Base-by-base conservation (phyloP, 2,329 filamentous ascomycete species). In the Phoma sp. region DNA sequence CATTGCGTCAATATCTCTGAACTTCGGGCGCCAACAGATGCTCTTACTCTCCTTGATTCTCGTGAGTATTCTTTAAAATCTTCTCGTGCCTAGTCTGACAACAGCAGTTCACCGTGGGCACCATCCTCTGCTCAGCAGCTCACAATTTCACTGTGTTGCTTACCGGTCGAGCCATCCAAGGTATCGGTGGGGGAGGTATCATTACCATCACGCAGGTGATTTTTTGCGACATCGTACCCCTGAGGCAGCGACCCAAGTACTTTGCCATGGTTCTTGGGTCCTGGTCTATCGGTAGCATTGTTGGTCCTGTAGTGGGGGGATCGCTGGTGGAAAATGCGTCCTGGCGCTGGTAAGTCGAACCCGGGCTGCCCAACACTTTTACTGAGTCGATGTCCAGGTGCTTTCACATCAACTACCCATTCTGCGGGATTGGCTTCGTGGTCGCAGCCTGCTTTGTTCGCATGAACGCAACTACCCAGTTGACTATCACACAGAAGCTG, bases 351-450 rank as follows among this genome's bases (percentile, higher is more conserved):
- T 56, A 13, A 27, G 53, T 47, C 14, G 18, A 10, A 25, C 8
- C 6, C 41, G 25, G 11, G 13, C 3, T 30, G 11, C 4, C n/a
- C 13, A 25, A 5, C 11, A 14, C 24, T 18, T 22, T 13, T 27
- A 29, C 38, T 56, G n/a, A 56, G 29, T 23, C 24, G 33, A n/a
- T 14, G 2, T 6, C 9, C 24, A 56, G 53, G 53, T 82, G 87
- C 37, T 87, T 87, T 65, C 87, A 82, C 77, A 78, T 87, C 62
- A 88, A 87, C 59, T 75, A 86, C 5, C 84, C 85, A 2, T 80
- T 86, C 62, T 78, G 79, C 24, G 54, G 43, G 9, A 55, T 69
- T 7, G 66, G 68, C 2, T 62, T 69, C 38, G 7, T 67, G 7
- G 56, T 67, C 14, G 68, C 68, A 3, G 32, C 57, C 8, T 51